These are phyloP conservation scores for Saccharomyces hybrid DNA, from an alignment of 1,139 yeast species.

Conservation along the genomic window DNA sequence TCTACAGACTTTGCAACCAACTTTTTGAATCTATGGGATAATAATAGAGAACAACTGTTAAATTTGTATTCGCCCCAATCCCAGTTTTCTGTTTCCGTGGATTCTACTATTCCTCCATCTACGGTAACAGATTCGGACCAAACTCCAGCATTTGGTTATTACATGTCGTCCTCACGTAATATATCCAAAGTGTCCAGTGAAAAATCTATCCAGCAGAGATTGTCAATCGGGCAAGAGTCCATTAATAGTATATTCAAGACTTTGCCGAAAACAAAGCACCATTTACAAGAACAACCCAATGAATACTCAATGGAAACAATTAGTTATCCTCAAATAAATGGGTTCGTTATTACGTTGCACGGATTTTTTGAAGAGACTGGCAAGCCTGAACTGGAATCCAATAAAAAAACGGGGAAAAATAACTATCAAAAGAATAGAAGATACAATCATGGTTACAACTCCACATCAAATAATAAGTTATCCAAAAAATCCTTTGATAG, in stretches of 20 bases:
- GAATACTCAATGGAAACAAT: conserved; percentile 74
- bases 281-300: conserved; percentile 52
- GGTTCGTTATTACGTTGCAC: conserved; percentile 70
- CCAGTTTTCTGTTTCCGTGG: conserved; percentile 67
- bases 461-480: conserved; percentile 37
- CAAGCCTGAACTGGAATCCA: conserved; percentile 40
- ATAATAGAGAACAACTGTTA: conserved; percentile 60
- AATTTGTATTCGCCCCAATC: conserved; percentile 75
- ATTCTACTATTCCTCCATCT: conserved; percentile 40
- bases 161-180: conserved; percentile 68
- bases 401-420: conserved; percentile 12
- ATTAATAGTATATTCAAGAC: conserved; percentile 55
- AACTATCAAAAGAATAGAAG: conserved; percentile 34
- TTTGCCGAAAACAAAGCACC: conserved; percentile 72
- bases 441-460: conserved; percentile 26
- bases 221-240: conserved; percentile 65
- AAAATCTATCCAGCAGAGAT: conserved; percentile 47
- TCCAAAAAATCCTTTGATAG: conserved; percentile 79
- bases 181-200: conserved; percentile 58
- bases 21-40: conserved; percentile 75
- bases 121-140: conserved; percentile 37
- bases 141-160: conserved; percentile 52
- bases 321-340: conserved; percentile 63
- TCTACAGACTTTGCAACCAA: conserved; percentile 72
- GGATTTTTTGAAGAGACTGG: conserved; percentile 73